Conservation (phyloP, 1,139 yeast species). For the Pneumocystis wakefieldiae region DNA sequence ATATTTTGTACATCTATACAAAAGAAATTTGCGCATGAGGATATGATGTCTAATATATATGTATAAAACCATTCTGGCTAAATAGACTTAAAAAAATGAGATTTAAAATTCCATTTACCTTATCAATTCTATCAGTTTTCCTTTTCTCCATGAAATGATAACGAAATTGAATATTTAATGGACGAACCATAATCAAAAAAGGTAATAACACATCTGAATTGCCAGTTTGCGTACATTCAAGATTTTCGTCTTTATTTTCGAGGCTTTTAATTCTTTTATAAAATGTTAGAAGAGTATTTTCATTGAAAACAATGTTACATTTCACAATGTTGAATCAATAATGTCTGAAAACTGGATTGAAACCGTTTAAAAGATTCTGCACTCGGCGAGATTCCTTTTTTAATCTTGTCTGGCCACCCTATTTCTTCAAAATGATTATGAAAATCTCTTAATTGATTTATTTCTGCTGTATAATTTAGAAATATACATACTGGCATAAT, state of each 20-base stretch:
- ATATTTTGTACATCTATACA: slow-evolving; percentile 26
- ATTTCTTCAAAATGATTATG: slow-evolving; percentile 8
- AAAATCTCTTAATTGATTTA: slow-evolving; percentile 7
- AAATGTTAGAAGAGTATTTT: not conserved
- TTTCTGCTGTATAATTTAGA: not conserved
- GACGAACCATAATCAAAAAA: slow-evolving; percentile 39
- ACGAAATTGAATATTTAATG: slow-evolving; percentile 46
- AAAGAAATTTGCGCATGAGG: slow-evolving; percentile 29
- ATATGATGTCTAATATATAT: slow-evolving; percentile 36
- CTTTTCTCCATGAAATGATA: slow-evolving; percentile 53
- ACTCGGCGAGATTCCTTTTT: slow-evolving; percentile 9
- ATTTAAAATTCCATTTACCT: slow-evolving; percentile 17
- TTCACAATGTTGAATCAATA: not conserved
- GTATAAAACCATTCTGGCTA: slow-evolving; percentile 64
- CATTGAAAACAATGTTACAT: not conserved
- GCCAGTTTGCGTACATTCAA: slow-evolving; percentile 14
- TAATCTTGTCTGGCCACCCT: slow-evolving; percentile 12
- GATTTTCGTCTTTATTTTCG: not conserved
- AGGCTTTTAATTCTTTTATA: not conserved
- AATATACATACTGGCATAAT: slow-evolving; percentile 8
- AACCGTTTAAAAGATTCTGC: slow-evolving; percentile 2
- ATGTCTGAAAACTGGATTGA: not conserved
- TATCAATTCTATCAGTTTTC: slow-evolving; percentile 54
- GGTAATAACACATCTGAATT: slow-evolving; percentile 45
- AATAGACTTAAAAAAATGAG: not conserved